Evolutionary conservation across 768 basidiomycete genomes (phyloP).

Genomic region (Russula vinacea): DNA sequence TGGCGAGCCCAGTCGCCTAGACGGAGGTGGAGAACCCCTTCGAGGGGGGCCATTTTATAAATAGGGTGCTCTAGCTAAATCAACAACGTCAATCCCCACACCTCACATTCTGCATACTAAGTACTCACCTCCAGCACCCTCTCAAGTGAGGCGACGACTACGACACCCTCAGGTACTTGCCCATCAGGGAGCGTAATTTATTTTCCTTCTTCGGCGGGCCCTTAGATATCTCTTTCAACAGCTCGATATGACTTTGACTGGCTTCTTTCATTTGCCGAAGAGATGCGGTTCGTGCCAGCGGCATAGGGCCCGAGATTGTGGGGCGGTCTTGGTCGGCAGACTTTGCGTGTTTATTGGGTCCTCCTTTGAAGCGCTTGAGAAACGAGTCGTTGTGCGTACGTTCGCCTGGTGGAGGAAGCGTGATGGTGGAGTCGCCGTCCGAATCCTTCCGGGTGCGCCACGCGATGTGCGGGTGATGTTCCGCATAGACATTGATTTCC

Average conservation of each 20-base stretch:
- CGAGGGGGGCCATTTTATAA: slow-evolving; percentile 4
- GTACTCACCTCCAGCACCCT: slow-evolving; percentile 22
- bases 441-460: slow-evolving; percentile 19
- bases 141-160: slow-evolving; percentile 12
- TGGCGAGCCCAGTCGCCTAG: slow-evolving; percentile 16
- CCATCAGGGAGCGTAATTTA: slow-evolving; percentile 34
- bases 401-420: slow-evolving; percentile 32
- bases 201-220: slow-evolving; percentile 31
- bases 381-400: slow-evolving; percentile 28
- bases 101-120: slow-evolving; percentile 6
- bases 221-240: slow-evolving; percentile 22
- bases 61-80: slow-evolving; percentile 2
- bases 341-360: slow-evolving; percentile 24
- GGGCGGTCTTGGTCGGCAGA: slow-evolving; percentile 30
- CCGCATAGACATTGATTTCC: slow-evolving; percentile 1
- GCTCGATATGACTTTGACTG: slow-evolving; percentile 22
- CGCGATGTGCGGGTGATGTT: slow-evolving; percentile 10
- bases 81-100: slow-evolving; percentile 17
- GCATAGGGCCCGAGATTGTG: slow-evolving; percentile 38
- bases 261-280: slow-evolving; percentile 26
- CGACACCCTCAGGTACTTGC: slow-evolving; percentile 26
- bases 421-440: slow-evolving; percentile 29
- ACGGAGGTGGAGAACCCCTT: slow-evolving; percentile 1
- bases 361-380: slow-evolving; percentile 31
- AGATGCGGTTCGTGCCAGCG: slow-evolving; percentile 31